A percentile compares a stretch with the other conserved stretches of the same genome.
Evolutionary conservation across 2,329 filamentous ascomycete species (phyloP).

Genomic region (Alternaria gaisen): DNA sequence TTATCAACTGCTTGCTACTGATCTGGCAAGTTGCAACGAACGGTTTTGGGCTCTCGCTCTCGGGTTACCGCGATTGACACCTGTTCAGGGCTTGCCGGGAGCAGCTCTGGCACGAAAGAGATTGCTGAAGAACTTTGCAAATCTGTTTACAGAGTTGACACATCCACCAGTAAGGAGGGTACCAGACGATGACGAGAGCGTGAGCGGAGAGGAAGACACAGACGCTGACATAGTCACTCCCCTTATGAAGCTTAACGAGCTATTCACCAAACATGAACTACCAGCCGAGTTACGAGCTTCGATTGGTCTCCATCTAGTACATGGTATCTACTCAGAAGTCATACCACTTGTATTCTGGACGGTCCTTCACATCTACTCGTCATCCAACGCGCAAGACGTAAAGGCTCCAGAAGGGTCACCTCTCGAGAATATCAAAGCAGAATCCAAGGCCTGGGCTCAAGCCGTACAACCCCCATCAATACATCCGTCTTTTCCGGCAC

Average conservation of each 20-base stretch:
- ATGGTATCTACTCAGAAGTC: constrained; percentile 39
- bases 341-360: constrained; percentile 48
- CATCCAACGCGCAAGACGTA: constrained; percentile 17
- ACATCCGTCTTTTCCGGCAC: constrained; percentile 48
- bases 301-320: constrained; percentile 41
- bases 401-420: constrained; percentile 21
- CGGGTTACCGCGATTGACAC: constrained; percentile 65
- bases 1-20: constrained; percentile 55
- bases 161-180: constrained; percentile 39
- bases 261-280: constrained; percentile 42
- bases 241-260: constrained; percentile 40
- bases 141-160: constrained; percentile 39
- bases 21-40: constrained; percentile 65
- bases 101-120: constrained; percentile 47
- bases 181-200: constrained; percentile 43
- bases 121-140: constrained; percentile 38
- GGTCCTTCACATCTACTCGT: constrained; percentile 39
- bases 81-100: constrained; percentile 57
- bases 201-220: constrained; percentile 45
- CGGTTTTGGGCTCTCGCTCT: constrained; percentile 63
- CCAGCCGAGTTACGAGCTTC: constrained; percentile 40
- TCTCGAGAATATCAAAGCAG: constrained; percentile 36
- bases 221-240: constrained; percentile 47
- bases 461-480: constrained; percentile 48
- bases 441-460: constrained; percentile 43